Evolutionary conservation across 2,329 filamentous ascomycete genomes (phyloP), one percentile per base, ranked within the genome.

Genomic region (Cercospora sesami): DNA sequence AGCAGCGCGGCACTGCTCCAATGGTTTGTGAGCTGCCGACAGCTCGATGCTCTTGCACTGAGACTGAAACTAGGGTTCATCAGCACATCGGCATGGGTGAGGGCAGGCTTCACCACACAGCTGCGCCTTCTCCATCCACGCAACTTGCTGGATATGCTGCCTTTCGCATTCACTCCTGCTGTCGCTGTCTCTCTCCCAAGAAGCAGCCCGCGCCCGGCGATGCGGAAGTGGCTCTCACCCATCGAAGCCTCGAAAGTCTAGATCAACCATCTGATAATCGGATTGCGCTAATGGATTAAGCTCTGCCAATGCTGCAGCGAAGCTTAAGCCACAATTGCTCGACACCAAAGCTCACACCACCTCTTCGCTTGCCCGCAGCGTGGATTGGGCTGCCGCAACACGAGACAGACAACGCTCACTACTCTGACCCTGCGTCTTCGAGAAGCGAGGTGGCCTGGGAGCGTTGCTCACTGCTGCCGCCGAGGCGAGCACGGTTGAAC

Each of bases 201-300:
- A 18, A 7, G 4, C 36, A 26, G 14, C 23, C 30, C 39, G 39
- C 48, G 31, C 10, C 51, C 31, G 42, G 30, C 26, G 48, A 14
- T 5, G 10, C 61, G 62, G 51, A 31, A 39, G 62, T 58, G 31
- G 33, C 51, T 30, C 23, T 58, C 16, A 16, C 21, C 51, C 28
- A 31, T 31, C n/a, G 30, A 5, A 18, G 28, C n/a, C 31, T 18
- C 33, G n/a, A 31, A 57, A 64, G 62, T 57, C 62, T 59, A 64
- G 53, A 64, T 64, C 51, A 39, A 30, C 10, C 14, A 64, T 64
- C 62, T 30, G 62, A 64, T 64, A 64, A 64, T 14, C 48, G 62
- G 28, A 18, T 8, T 45, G 8, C 42, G 28, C 39, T 31, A 23
- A 16, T 28, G 8, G 18, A 33, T 31, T 42, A 64, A 64, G 62